A percentile compares a stretch with the other conserved stretches of the same genome.
These are phyloP conservation scores for Copromyces sp. DNA, from an alignment of 495 filamentous ascomycete genomes.

Conservation along the genomic window DNA sequence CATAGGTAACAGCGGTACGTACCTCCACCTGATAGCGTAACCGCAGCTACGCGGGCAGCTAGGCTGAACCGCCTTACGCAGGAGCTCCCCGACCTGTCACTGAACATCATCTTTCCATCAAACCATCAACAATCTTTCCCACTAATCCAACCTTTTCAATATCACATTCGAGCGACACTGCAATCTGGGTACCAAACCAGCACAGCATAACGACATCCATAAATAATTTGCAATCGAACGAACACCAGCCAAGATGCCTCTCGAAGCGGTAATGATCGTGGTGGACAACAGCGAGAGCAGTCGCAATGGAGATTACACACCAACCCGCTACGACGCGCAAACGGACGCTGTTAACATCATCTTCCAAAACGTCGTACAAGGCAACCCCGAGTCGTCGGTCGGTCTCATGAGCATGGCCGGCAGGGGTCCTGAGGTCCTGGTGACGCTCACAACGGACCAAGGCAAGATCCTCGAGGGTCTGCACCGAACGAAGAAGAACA, in stretches of 20 bases:
- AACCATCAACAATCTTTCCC: neutral
- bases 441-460: slow-evolving; percentile 88
- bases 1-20: neutral
- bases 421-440: slow-evolving; percentile 89
- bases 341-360: slow-evolving; percentile 88
- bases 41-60: neutral
- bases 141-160: neutral
- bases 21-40: neutral
- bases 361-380: slow-evolving; percentile 86
- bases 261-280: slow-evolving; percentile 57
- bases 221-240: neutral
- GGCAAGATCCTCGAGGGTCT: slow-evolving; percentile 91
- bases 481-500: slow-evolving; percentile 94
- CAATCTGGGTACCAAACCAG: neutral
- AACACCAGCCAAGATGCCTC: slow-evolving; percentile 39
- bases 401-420: slow-evolving; percentile 99
- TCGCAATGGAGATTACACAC: slow-evolving; percentile 92
- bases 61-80: slow-evolving; percentile 23
- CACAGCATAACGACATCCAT: neutral
- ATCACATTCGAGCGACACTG: neutral
- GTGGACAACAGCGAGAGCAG: slow-evolving; percentile 98
- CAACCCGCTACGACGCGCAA: slow-evolving; percentile 92
- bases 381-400: slow-evolving; percentile 91
- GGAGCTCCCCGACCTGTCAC: slow-evolving; percentile 2
- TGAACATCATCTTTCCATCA: slow-evolving; percentile 1